Evolutionary conservation across 2,329 filamentous ascomycete genomes (phyloP).

Genomic region (Arthrobotrys megalospora): DNA sequence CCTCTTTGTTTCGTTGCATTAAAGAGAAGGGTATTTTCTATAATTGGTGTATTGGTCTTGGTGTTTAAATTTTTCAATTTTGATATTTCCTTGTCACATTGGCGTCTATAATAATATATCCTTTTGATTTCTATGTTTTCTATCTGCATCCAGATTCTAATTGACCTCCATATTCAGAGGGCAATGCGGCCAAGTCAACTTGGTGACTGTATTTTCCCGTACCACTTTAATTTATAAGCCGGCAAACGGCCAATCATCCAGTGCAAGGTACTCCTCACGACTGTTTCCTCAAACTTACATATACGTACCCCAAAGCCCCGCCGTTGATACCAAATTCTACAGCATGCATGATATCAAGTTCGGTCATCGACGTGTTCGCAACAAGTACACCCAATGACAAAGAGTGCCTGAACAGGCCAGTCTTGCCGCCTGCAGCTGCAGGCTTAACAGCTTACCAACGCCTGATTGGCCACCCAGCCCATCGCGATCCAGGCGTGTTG

Average conservation of each 20-base stretch:
- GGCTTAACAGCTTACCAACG: conserved; percentile 20
- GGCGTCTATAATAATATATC: too few species aligned
- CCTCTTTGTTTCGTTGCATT: too few species aligned
- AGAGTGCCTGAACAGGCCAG: conserved; percentile 36
- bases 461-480: conserved; percentile 45
- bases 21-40: too few species aligned
- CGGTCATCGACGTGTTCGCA: conserved; percentile 22
- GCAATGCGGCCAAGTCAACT: too few species aligned
- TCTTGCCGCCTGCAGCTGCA: conserved; percentile 34
- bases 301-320: not conserved
- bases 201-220: too few species aligned
- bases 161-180: too few species aligned
- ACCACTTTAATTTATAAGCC: not conserved
- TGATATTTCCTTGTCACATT: too few species aligned
- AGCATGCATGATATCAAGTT: not conserved
- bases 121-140: too few species aligned
- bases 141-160: too few species aligned
- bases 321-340: not conserved
- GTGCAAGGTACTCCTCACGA: not conserved
- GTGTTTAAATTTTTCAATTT: too few species aligned
- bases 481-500: conserved; percentile 40
- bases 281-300: too few species aligned
- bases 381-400: conserved; percentile 22
- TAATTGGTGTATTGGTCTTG: too few species aligned
- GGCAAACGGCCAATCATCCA: not conserved